A percentile compares a stretch with the other conserved stretches of the same genome.
phyloP scores from a whole-genome alignment of 345 rosid genomes.

The Populus euphratica region DNA sequence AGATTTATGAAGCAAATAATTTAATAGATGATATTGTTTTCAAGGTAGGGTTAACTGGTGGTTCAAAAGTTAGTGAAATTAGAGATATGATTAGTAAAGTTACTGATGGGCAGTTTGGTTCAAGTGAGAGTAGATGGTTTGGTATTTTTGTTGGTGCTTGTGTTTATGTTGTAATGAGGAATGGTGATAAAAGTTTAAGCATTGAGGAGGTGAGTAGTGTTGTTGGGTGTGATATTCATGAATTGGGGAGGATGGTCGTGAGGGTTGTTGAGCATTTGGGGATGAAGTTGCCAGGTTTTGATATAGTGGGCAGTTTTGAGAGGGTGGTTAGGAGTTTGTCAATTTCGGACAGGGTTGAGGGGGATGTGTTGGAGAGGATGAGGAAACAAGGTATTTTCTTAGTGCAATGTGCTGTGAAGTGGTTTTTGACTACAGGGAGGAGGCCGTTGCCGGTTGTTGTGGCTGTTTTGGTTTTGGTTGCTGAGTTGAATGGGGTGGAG shows the following conservation, averaged over 20 bases:
- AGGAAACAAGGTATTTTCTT: conserved; percentile 64
- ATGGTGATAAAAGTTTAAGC: conserved; percentile 44
- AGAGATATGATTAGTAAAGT: conserved; percentile 39
- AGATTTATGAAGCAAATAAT: conserved; percentile 53
- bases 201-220: conserved; percentile 42
- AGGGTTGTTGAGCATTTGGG: conserved; percentile 60
- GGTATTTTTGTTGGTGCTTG: conserved; percentile 61
- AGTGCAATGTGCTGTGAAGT: conserved; percentile 67
- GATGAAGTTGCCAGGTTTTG: conserved; percentile 47
- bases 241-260: conserved; percentile 61
- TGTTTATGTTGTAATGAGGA: conserved; percentile 52
- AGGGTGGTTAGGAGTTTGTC: conserved; percentile 31
- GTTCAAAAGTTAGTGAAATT: conserved; percentile 23
- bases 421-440: conserved; percentile 76
- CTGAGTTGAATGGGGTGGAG: conserved; percentile 48
- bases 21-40: conserved; percentile 34
- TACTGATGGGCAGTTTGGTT: conserved; percentile 63
- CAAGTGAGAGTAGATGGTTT: conserved; percentile 57
- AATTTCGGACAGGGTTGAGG: conserved; percentile 31
- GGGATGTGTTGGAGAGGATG: conserved; percentile 41
- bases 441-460: conserved; percentile 69
- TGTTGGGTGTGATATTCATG: conserved; percentile 53
- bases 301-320: conserved; percentile 49
- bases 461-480: conserved; percentile 65
- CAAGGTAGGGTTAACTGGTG: conserved; percentile 27